Conservation (phyloP, 2,329 filamentous ascomycete genomes). For the Fusarium sp. region DNA sequence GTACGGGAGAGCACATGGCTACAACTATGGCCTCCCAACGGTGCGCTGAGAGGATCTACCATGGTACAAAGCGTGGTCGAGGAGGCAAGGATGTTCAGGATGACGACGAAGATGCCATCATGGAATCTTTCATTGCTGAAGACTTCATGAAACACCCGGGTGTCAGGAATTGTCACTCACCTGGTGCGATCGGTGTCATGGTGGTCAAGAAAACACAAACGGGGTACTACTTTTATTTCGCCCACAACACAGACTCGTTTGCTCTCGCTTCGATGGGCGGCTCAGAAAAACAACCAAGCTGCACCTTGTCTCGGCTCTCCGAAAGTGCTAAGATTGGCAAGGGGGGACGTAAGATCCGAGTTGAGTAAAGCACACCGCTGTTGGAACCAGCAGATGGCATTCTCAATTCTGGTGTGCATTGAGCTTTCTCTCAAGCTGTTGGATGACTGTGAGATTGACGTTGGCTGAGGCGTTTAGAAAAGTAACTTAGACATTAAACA, state of each 20-base stretch:
- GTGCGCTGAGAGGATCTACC: constrained; percentile 87
- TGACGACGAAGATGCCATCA: constrained; percentile 79
- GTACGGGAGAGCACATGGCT: constrained; percentile 97
- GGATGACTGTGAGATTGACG: background rate
- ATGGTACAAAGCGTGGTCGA: constrained; percentile 69
- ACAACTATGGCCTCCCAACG: constrained; percentile 91
- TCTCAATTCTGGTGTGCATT: background rate
- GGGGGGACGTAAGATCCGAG: constrained; percentile 64
- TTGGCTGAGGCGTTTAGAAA: background rate
- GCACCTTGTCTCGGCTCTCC: constrained; percentile 85
- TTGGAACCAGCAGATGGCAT: background rate
- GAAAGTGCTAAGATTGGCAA: constrained; percentile 65
- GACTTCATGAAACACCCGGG: constrained; percentile 96
- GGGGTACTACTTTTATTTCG: constrained; percentile 89
- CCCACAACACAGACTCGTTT: constrained; percentile 92
- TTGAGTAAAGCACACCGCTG: constrained; percentile 45
- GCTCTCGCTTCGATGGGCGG: constrained; percentile 91
- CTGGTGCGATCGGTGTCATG: constrained; percentile 91
- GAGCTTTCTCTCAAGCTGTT: background rate
- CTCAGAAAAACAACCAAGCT: constrained; percentile 78
- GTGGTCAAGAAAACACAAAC: constrained; percentile 84
- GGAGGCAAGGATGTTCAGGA: constrained; percentile 73
- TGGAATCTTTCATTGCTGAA: constrained; percentile 82
- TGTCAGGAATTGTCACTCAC: constrained; percentile 81
- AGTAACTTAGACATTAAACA: constrained; percentile 29